A percentile compares a stretch with the other conserved stretches of the same genome.
These are phyloP conservation scores for Taphrina communis DNA, from an alignment of 1,139 yeast genomes.

Conservation along the genomic window DNA sequence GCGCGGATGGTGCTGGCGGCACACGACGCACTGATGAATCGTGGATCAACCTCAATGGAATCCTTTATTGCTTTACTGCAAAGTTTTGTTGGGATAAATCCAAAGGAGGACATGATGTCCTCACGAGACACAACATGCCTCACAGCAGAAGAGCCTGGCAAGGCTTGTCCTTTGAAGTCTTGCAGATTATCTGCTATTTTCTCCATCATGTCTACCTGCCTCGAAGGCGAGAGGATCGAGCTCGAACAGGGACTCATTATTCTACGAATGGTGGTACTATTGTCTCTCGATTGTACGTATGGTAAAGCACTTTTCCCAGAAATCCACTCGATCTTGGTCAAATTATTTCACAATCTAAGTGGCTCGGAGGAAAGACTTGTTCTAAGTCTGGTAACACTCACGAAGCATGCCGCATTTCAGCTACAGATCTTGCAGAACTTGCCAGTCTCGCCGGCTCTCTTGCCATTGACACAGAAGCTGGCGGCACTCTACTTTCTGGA, in stretches of 20 bases:
- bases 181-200: neutral
- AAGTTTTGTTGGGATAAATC: neutral
- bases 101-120: neutral
- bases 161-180: neutral
- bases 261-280: neutral
- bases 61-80: neutral
- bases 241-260: neutral
- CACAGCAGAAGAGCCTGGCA: neutral
- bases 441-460: neutral
- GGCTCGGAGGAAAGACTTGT: neutral
- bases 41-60: neutral
- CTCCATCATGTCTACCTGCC: neutral
- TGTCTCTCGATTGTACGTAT: constrained; percentile 4
- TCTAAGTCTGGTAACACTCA: neutral
- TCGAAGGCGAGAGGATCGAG: neutral
- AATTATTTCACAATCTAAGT: neutral
- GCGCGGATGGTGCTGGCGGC: neutral
- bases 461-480: neutral
- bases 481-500: neutral
- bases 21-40: neutral
- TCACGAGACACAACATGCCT: neutral
- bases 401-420: neutral
- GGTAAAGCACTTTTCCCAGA: neutral
- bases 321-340: neutral
- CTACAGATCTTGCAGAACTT: constrained; percentile 7